Conservation (phyloP, 768 basidiomycete genomes). For the Pleurotus pulmonarius region DNA sequence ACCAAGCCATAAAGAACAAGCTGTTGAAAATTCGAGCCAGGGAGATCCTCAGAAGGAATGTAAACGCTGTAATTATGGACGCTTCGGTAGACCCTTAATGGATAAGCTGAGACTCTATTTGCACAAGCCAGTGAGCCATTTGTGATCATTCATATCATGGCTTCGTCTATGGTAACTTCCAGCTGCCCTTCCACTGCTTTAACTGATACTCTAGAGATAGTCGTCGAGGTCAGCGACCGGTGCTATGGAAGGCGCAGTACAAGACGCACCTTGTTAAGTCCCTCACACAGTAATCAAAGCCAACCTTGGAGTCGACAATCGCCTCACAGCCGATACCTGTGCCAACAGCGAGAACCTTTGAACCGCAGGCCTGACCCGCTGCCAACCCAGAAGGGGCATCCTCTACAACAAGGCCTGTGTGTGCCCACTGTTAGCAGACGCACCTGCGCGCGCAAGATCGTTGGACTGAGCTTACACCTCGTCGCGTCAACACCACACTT, state of each 20-base stretch:
- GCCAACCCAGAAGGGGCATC: slow-evolving; percentile 84
- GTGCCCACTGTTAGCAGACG: neutral
- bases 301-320: slow-evolving; percentile 48
- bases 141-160: slow-evolving; percentile 9
- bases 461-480: slow-evolving; percentile 42
- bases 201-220: slow-evolving; percentile 37
- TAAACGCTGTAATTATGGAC: neutral
- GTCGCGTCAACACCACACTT: slow-evolving; percentile 50
- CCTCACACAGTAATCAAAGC: slow-evolving; percentile 63
- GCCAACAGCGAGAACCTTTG: slow-evolving; percentile 76
- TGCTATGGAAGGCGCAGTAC: neutral
- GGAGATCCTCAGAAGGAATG: neutral
- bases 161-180: slow-evolving; percentile 41
- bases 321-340: slow-evolving; percentile 66
- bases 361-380: slow-evolving; percentile 73
- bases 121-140: too few relatives aligned
- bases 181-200: slow-evolving; percentile 41
- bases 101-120: too few relatives aligned
- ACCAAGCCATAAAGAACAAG: slow-evolving; percentile 26
- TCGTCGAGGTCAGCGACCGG: neutral
- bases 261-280: slow-evolving; percentile 61
- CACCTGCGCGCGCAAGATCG: neutral
- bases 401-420: slow-evolving; percentile 77
- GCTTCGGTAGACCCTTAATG: neutral
- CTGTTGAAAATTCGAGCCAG: too few relatives aligned